phyloP scores from a whole-genome alignment of 208 protist genomes.

The Crithidia sp. region DNA sequence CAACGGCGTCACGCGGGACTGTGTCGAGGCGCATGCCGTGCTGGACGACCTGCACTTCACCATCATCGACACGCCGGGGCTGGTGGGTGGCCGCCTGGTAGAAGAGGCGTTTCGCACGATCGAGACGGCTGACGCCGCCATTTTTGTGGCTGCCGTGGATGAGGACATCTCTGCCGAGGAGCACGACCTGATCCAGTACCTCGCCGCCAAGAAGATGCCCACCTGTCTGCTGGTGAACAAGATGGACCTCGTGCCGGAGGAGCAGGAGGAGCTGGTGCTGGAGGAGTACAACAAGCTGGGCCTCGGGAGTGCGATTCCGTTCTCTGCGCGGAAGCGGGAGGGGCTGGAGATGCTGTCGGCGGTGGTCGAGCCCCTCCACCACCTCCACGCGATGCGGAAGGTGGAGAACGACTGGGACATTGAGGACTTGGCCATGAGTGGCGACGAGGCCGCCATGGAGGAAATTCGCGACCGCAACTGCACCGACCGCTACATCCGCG shows the following conservation, averaged over 20 bases:
- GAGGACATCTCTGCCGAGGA: conserved; percentile 71
- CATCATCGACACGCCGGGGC: conserved; percentile 89
- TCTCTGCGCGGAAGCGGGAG: conserved; percentile 65
- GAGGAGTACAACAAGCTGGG: conserved; percentile 64
- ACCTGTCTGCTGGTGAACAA: conserved; percentile 88
- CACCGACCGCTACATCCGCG: conserved; percentile 83
- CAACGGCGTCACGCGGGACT: conserved; percentile 89
- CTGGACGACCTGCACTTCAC: conserved; percentile 87
- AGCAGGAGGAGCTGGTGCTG: conserved; percentile 59
- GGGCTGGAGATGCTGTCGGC: conserved; percentile 81
- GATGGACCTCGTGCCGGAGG: conserved; percentile 81
- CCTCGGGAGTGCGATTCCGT: conserved; percentile 77
- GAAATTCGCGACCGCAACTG: conserved; percentile 87
- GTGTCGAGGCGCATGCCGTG: conserved; percentile 74
- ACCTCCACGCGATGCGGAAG: conserved; percentile 79
- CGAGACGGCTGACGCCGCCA: conserved; percentile 80
- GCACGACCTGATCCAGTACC: conserved; percentile 61
- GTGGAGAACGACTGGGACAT: conserved; percentile 90
- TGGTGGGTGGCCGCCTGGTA: conserved; percentile 75
- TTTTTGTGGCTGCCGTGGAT: conserved; percentile 84
- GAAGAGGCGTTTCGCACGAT: conserved; percentile 88
- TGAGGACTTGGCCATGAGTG: conserved; percentile 82
- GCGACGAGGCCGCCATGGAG: conserved; percentile 88
- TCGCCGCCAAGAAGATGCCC: conserved; percentile 77
- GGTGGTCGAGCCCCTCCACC: conserved; percentile 77